Conservation (phyloP, 148 eudicot genomes). For the Selenicereus undatus region DNA sequence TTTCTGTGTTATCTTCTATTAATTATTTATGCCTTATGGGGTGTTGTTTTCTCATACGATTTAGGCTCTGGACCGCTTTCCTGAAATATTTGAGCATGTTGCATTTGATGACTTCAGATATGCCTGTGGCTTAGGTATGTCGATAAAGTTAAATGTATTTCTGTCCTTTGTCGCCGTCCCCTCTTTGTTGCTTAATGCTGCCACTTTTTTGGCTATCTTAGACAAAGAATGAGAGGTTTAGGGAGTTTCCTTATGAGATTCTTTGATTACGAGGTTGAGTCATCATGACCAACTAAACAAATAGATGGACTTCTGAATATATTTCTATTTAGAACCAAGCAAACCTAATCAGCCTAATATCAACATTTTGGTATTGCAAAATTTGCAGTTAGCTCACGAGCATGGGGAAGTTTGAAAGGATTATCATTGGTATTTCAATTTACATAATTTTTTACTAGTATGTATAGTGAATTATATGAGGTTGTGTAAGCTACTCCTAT, state of each 20-base stretch:
- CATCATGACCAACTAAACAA: background rate
- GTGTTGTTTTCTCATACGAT: background rate
- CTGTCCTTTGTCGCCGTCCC: background rate
- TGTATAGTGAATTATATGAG: background rate
- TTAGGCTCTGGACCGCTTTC: constrained; percentile 55
- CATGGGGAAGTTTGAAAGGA: constrained; percentile 77
- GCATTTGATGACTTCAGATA: constrained; percentile 50
- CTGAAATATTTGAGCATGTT: constrained; percentile 42
- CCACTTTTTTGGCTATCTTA: background rate
- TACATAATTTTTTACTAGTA: constrained; percentile 1
- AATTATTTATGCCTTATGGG: background rate
- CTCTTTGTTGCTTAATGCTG: background rate
- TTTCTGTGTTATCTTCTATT: background rate
- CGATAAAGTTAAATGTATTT: background rate
- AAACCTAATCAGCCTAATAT: constrained; percentile 6
- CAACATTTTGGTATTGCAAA: background rate
- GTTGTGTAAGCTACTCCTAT: background rate
- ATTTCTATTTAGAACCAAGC: background rate
- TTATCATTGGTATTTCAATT: constrained; percentile 57
- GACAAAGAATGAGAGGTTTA: background rate
- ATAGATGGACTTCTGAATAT: background rate
- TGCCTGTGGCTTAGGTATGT: constrained; percentile 66
- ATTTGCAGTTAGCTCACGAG: constrained; percentile 76
- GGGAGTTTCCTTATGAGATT: background rate
- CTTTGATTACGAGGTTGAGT: background rate